Evolutionary conservation across 805 yeast species (phyloP).

Genomic region (Candida methanosorbosa): DNA sequence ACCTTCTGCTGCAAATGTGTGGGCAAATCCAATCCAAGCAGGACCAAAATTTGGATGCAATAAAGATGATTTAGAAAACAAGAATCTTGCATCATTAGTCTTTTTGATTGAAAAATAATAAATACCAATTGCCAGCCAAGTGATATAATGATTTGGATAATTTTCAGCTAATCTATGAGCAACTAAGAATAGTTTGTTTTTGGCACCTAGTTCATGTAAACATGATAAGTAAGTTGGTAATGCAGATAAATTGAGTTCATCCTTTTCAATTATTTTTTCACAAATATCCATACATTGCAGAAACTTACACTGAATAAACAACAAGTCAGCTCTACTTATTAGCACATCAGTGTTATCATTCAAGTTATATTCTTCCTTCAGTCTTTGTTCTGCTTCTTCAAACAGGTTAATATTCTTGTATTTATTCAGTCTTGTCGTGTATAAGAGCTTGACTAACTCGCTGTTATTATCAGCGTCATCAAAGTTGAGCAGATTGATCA

Average conservation of each 20-base stretch:
- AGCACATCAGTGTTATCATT: slow-evolving; percentile 63
- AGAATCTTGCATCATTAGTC: slow-evolving; percentile 75
- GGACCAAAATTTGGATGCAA: slow-evolving; percentile 85
- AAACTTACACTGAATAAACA: slow-evolving; percentile 70
- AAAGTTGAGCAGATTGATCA: slow-evolving; percentile 56
- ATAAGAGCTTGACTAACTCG: slow-evolving; percentile 69
- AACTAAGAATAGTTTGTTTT: slow-evolving; percentile 67
- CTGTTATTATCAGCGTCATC: slow-evolving; percentile 71
- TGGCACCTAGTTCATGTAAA: slow-evolving; percentile 75
- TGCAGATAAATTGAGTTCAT: slow-evolving; percentile 62
- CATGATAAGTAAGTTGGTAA: slow-evolving; percentile 79
- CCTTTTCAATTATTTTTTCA: slow-evolving; percentile 48
- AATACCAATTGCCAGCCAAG: slow-evolving; percentile 91
- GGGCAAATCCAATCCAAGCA: slow-evolving; percentile 98
- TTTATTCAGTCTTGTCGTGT: slow-evolving; percentile 69
- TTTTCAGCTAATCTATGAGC: slow-evolving; percentile 83
- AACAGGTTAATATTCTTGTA: slow-evolving; percentile 50
- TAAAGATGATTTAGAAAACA: slow-evolving; percentile 82
- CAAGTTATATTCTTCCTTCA: slow-evolving; percentile 66
- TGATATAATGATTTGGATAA: slow-evolving; percentile 71
- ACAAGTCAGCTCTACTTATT: slow-evolving; percentile 57
- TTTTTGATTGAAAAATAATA: slow-evolving; percentile 73
- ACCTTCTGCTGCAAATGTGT: slow-evolving; percentile 95
- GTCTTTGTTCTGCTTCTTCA: slow-evolving; percentile 55
- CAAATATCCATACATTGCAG: slow-evolving; percentile 69